Conservation (phyloP, 306 rosid species). For the Albizia julibrissin region DNA sequence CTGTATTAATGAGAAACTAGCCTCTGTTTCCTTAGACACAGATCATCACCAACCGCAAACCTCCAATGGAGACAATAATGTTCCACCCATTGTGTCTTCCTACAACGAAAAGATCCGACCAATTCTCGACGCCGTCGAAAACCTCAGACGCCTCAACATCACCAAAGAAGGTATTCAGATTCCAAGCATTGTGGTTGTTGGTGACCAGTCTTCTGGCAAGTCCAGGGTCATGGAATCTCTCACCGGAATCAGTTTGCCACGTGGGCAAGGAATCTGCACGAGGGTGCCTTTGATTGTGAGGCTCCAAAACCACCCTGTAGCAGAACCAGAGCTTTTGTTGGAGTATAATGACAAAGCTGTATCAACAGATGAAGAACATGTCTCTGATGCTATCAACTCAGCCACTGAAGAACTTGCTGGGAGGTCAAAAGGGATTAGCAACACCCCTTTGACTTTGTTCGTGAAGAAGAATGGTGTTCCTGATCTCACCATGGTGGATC, state of each 20-base stretch:
- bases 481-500: constrained; percentile 63
- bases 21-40: background rate
- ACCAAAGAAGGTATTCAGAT: constrained; percentile 55
- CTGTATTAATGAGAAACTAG: background rate
- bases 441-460: constrained; percentile 45
- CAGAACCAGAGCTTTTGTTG: constrained; percentile 39
- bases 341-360: constrained; percentile 37
- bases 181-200: constrained; percentile 57
- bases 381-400: constrained; percentile 40
- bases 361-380: constrained; percentile 36
- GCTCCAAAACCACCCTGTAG: constrained; percentile 44
- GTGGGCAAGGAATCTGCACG: constrained; percentile 67
- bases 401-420: constrained; percentile 66
- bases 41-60: background rate
- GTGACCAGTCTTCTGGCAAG: constrained; percentile 47
- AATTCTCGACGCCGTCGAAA: constrained; percentile 45
- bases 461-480: constrained; percentile 62
- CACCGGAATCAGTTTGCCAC: constrained; percentile 54
- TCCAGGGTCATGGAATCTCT: constrained; percentile 58
- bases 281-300: constrained; percentile 60
- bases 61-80: background rate
- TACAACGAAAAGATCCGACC: constrained; percentile 50
- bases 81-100: constrained; percentile 35
- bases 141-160: constrained; percentile 42
- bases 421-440: constrained; percentile 45